A percentile compares a stretch with the other conserved stretches of the same genome.
Evolutionary conservation across 1,284 basidiomycete species (phyloP).

Genomic region (Ustilago crameri): DNA sequence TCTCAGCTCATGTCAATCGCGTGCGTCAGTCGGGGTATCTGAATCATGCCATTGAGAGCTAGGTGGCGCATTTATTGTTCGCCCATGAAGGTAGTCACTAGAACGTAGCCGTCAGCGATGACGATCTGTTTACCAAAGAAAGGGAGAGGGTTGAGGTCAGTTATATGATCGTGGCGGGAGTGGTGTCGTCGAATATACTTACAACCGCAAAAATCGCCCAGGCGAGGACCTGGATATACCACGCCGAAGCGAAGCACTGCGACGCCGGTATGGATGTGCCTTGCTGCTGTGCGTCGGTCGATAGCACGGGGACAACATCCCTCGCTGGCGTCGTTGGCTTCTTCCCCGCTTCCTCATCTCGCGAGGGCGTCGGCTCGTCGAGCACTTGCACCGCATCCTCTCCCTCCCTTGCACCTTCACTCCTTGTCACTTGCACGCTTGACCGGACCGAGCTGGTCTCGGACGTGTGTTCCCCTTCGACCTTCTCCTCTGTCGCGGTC

Average conservation of each 20-base stretch:
- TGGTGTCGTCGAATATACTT: background rate
- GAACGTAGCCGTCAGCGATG: conserved; percentile 46
- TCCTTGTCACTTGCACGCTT: conserved; percentile 3
- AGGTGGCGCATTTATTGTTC: background rate
- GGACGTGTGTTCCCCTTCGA: background rate
- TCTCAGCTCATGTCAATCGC: too few relatives aligned
- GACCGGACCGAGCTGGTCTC: conserved; percentile 15
- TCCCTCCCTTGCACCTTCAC: too few relatives aligned
- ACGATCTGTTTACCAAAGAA: conserved; percentile 13
- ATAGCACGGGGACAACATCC: too few relatives aligned
- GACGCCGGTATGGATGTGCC: background rate
- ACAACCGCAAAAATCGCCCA: conserved; percentile 36
- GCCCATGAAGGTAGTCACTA: conserved; percentile 43
- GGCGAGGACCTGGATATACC: conserved; percentile 34
- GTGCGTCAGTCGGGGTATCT: background rate
- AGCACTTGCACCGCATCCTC: too few relatives aligned
- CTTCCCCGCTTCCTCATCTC: too few relatives aligned
- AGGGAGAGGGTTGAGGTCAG: background rate
- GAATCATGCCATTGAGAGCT: background rate
- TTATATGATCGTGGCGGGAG: background rate
- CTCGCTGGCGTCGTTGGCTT: too few relatives aligned
- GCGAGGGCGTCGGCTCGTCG: too few relatives aligned
- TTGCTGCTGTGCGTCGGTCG: conserved; percentile 5
- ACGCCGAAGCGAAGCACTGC: conserved; percentile 38
- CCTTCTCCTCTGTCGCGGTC: conserved; percentile 27